Conservation (phyloP, 768 basidiomycete species). For the Boletus coccyginus region DNA sequence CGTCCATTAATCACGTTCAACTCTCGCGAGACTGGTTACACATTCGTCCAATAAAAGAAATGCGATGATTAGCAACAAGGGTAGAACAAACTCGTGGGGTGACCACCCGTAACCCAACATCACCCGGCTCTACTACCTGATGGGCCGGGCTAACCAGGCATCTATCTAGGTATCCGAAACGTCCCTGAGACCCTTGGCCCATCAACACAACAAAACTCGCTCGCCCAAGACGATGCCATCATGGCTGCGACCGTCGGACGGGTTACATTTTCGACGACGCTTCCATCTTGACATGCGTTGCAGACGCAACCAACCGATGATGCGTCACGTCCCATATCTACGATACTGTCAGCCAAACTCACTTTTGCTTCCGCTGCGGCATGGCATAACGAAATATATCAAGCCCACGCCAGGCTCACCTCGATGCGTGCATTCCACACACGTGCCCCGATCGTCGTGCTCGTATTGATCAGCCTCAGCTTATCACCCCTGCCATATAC, state of each 20-base stretch:
- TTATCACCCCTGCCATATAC: slow-evolving; percentile 38
- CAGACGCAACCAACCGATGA: slow-evolving; percentile 41
- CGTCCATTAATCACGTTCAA: too few relatives aligned
- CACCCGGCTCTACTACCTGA: not conserved
- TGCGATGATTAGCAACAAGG: not conserved
- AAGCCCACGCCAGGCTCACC: slow-evolving; percentile 24
- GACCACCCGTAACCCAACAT: not conserved
- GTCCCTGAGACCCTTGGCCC: not conserved
- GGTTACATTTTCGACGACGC: slow-evolving; percentile 15
- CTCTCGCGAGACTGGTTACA: not conserved
- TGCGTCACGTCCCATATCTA: slow-evolving; percentile 44
- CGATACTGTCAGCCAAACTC: not conserved
- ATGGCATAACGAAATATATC: too few relatives aligned
- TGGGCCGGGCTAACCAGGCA: not conserved
- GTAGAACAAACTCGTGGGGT: not conserved
- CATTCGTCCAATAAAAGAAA: not conserved
- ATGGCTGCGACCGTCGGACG: not conserved
- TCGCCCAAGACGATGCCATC: not conserved
- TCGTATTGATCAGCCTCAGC: slow-evolving; percentile 42
- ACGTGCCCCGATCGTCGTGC: slow-evolving; percentile 30
- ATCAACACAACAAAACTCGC: not conserved
- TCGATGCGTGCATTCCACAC: slow-evolving; percentile 38
- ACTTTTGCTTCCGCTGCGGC: too few relatives aligned
- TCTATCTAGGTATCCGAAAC: not conserved
- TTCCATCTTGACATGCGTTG: slow-evolving; percentile 40